Evolutionary conservation across 352 stramenopile genomes (phyloP), one percentile per base, ranked within the genome.

Genomic region (Poterioochromonas sp.): DNA sequence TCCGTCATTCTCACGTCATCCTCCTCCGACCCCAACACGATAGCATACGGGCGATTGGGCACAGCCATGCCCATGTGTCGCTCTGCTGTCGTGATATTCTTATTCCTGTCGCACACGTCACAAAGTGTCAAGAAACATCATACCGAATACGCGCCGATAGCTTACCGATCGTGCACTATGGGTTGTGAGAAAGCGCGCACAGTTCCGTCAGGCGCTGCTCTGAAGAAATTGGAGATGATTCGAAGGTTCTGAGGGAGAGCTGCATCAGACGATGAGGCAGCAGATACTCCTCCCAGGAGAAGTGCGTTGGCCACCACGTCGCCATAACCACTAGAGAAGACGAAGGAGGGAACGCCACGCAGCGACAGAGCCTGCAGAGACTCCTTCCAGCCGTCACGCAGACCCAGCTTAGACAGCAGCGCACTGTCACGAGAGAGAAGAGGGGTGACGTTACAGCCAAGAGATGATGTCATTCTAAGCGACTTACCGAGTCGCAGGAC

Each of bases 261-360:
- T 8, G 34, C 29, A 26, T 37, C 12, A 39, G 58, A 5, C 15
- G 18, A 1, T 3, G 34, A 2, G 20, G 62, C 12, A 22, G 29
- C 26, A 29, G 34, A 8, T 2, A 71, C 15, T 22, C 62, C 65
- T 18, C 0, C 35, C 15, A 1, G 3, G 20, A 18, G 15, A 34
- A 74, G 22, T 12, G 65, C 40, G 1, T 54, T 20, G 8, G 65
- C 32, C 0, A 74, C 40, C 1, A 74, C 32, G 29, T 74, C 65
- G 1, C 39, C 65, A 51, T 58, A 74, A 8, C 65, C 65, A 74
- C 39, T 58, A n/a, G 65, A 74, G 65, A 74, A 74, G 2, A 74
- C 12, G 29, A 54, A 74, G 18, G 32, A 26, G 2, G 65, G 65
- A 8, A 74, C 65, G 40, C 20, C 18, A 20, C 65, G 39, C 3